Evolutionary conservation across 2,329 filamentous ascomycete species (phyloP).

Genomic region (Nigrospora oryzae): DNA sequence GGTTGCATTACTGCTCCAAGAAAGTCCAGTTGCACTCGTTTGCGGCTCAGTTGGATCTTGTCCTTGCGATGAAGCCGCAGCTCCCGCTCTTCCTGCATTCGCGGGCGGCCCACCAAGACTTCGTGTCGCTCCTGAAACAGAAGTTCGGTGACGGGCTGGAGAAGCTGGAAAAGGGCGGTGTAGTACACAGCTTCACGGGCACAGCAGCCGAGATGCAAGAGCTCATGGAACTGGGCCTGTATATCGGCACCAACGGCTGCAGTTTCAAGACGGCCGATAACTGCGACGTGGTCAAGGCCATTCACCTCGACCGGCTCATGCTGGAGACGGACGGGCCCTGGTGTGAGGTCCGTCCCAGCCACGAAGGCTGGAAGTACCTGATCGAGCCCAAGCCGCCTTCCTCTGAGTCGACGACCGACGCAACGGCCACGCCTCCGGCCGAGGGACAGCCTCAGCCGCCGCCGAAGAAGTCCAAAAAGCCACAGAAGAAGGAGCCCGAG

Average conservation of each 20-base stretch:
- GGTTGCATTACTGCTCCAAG: slow-evolving; percentile 72
- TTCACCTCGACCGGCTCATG: slow-evolving; percentile 75
- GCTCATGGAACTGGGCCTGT: slow-evolving; percentile 70
- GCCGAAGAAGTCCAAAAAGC: slow-evolving; percentile 25
- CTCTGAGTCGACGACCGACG: neutral
- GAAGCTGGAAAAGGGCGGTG: slow-evolving; percentile 62
- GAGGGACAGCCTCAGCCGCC: slow-evolving; percentile 2
- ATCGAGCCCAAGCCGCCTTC: slow-evolving; percentile 23
- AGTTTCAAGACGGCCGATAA: slow-evolving; percentile 94
- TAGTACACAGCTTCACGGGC: slow-evolving; percentile 95
- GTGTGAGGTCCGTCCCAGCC: slow-evolving; percentile 87
- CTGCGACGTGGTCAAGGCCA: slow-evolving; percentile 69
- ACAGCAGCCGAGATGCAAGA: slow-evolving; percentile 76
- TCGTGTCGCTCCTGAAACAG: slow-evolving; percentile 60
- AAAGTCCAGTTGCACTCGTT: slow-evolving; percentile 81
- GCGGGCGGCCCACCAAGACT: slow-evolving; percentile 78
- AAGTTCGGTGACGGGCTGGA: slow-evolving; percentile 51
- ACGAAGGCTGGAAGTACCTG: slow-evolving; percentile 72
- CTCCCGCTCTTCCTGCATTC: slow-evolving; percentile 90
- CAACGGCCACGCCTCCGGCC: neutral
- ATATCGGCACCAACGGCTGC: slow-evolving; percentile 95
- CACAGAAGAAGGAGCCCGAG: slow-evolving; percentile 53
- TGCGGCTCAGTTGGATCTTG: slow-evolving; percentile 70
- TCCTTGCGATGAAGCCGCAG: slow-evolving; percentile 58
- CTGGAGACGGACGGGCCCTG: slow-evolving; percentile 97